Base-by-base conservation (phyloP, 2,329 filamentous ascomycete species). In the Gaeumannomyces sp. region DNA sequence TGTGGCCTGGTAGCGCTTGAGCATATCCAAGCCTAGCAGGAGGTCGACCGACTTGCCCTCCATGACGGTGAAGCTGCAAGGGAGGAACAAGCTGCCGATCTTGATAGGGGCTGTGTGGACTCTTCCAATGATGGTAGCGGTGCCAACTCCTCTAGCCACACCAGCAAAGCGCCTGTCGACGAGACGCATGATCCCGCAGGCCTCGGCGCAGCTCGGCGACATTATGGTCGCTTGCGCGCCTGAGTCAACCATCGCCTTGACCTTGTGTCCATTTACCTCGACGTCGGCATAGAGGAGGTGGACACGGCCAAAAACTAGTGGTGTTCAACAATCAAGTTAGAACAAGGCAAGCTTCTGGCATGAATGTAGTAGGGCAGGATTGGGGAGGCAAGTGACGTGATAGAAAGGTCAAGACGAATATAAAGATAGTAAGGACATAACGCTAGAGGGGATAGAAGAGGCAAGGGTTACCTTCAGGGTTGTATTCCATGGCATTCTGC, bases 41-140 rank as follows among this genome's bases (percentile, higher is more conserved):
- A 99, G 82, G 74, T 98, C 95, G 29, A 99, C 95, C 63, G 92
- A 88, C 77, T 98, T 99, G 69, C 95, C 95, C 79, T 99, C 95
- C 95, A 99, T 99, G 73, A 99, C 95, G 3, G 95, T 99, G 76
- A 99, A 99, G 66, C 93, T 95, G 79, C 93, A 98, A 3, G 94
- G 89, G 70, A 99, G 82, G 74, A 92, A 93, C 67, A 94, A 85
- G 58, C 85, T 87, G 64, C 94, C 95, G 70, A 99, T 95, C 76
- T 92, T 94, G 76, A 99, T 96, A 76, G 94, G 92, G 13, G 95
- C 95, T 28, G 92, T 92, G 76, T 99, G 95, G 4, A 99, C 95
- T 63, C 95, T 91, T 38, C 95, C 95, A 27, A 99, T 88, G 70
- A 99, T 98, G 65, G 89, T 90, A 29, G 95, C 95, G 0, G 95